Conservation (phyloP, 2,329 filamentous ascomycete species). For the Monosporascus ibericus region DNA sequence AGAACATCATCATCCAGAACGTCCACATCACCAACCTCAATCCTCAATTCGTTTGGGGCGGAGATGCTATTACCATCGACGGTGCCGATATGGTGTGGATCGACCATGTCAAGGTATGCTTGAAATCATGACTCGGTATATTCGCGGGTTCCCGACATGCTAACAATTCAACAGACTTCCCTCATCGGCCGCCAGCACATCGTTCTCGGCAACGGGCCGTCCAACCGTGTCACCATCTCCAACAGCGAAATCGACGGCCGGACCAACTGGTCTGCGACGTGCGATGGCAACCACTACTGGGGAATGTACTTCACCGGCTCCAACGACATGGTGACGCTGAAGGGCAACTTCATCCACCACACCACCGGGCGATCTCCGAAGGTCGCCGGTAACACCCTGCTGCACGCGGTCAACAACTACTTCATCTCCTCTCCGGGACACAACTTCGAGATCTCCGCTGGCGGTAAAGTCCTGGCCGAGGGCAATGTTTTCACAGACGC, state of each 20-base stretch:
- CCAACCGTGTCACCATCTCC: constrained; percentile 34
- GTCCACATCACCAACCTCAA: constrained; percentile 48
- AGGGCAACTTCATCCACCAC: constrained; percentile 38
- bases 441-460: constrained; percentile 35
- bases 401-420: constrained; percentile 35
- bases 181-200: constrained; percentile 38
- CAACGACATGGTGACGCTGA: constrained; percentile 33
- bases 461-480: constrained; percentile 38
- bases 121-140: too few relatives aligned
- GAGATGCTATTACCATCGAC: constrained; percentile 48
- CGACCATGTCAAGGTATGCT: constrained; percentile 13
- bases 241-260: constrained; percentile 39
- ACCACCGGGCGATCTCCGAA: constrained; percentile 36
- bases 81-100: constrained; percentile 29
- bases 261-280: constrained; percentile 33
- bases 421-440: constrained; percentile 34
- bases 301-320: constrained; percentile 32
- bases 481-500: constrained; percentile 46
- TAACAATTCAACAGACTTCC: constrained; percentile 17
- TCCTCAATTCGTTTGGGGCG: constrained; percentile 51
- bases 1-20: constrained; percentile 56
- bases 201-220: constrained; percentile 26
- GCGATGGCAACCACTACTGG: constrained; percentile 42
- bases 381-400: constrained; percentile 26
- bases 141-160: background rate